Percentiles rank a stretch among this genome's conserved stretches.
Evolutionary conservation across 2,329 filamentous ascomycete species (phyloP).

Genomic region (Clarireedia homoeocarpa): DNA sequence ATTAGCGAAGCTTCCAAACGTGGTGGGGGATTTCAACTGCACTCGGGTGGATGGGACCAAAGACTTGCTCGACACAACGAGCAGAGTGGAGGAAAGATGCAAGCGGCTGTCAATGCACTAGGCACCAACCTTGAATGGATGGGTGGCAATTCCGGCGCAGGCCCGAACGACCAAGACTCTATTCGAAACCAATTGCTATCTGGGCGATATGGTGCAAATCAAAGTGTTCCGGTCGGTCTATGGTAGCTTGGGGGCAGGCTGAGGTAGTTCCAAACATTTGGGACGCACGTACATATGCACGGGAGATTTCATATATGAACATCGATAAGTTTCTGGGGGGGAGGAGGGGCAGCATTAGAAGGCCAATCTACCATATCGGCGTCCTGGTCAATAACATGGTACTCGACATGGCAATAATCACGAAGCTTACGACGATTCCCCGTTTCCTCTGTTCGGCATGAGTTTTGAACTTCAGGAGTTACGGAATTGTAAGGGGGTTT

Average conservation of each 20-base stretch:
- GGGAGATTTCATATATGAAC: constrained; percentile 6
- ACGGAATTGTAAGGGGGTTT: constrained; percentile 10
- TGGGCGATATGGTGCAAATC: constrained; percentile 45
- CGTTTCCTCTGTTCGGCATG: constrained; percentile 14
- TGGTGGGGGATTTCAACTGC: constrained; percentile 81
- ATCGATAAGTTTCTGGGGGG: neutral
- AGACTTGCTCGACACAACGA: constrained; percentile 82
- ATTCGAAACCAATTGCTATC: constrained; percentile 56
- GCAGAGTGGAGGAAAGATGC: constrained; percentile 73
- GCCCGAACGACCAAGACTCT: constrained; percentile 41
- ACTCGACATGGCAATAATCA: constrained; percentile 19
- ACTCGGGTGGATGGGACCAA: constrained; percentile 89
- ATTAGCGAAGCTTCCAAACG: constrained; percentile 86
- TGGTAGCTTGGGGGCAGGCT: constrained; percentile 25
- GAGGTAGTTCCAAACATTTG: constrained; percentile 17
- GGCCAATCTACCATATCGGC: constrained; percentile 7
- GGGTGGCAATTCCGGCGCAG: constrained; percentile 33
- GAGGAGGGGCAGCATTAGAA: constrained; percentile 3
- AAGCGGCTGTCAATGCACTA: constrained; percentile 71
- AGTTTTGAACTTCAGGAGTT: constrained; percentile 24
- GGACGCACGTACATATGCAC: constrained; percentile 15
- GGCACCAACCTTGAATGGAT: constrained; percentile 72
- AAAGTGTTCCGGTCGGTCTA: constrained; percentile 53
- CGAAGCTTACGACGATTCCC: constrained; percentile 28
- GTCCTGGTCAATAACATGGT: constrained; percentile 8